Percentiles rank a stretch among this genome's conserved stretches.
Evolutionary conservation across 1,284 basidiomycete genomes (phyloP).

Genomic region (Golubevia sp.): DNA sequence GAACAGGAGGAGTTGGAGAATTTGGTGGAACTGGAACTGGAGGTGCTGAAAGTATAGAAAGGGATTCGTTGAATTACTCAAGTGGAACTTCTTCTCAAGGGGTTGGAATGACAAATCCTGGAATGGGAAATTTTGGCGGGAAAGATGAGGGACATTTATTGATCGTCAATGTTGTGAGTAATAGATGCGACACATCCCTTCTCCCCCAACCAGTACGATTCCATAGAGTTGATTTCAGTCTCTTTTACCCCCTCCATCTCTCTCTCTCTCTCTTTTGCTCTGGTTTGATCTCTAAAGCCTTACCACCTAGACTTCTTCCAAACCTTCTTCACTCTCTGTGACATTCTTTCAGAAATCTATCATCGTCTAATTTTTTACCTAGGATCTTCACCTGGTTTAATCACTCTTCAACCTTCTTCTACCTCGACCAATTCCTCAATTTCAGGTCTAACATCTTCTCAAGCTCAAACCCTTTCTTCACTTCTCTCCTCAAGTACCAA

Average conservation of each 20-base stretch:
- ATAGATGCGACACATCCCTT: background rate
- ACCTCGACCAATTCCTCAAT: background rate
- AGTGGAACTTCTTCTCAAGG: background rate
- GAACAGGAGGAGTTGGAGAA: background rate
- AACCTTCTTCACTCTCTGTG: slow-evolving; percentile 40
- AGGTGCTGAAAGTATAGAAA: background rate
- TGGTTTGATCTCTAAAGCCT: slow-evolving; percentile 13
- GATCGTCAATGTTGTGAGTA: background rate
- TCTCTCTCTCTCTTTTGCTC: background rate
- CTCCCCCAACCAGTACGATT: background rate
- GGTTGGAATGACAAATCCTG: background rate
- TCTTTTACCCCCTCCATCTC: background rate
- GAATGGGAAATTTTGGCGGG: background rate
- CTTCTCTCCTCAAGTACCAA: background rate
- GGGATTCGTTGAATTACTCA: no score
- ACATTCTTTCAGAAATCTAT: slow-evolving; percentile 40
- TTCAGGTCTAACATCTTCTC: background rate
- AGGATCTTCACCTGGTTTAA: background rate
- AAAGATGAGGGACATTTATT: background rate
- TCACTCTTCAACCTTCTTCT: background rate
- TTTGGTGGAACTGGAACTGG: background rate
- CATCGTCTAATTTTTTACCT: slow-evolving; percentile 11
- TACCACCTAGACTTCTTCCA: slow-evolving; percentile 43
- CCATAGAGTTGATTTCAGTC: no score
- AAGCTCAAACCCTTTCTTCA: background rate